Evolutionary conservation across 768 basidiomycete genomes (phyloP).

Genomic region (Lepiota brunneoincarnata): DNA sequence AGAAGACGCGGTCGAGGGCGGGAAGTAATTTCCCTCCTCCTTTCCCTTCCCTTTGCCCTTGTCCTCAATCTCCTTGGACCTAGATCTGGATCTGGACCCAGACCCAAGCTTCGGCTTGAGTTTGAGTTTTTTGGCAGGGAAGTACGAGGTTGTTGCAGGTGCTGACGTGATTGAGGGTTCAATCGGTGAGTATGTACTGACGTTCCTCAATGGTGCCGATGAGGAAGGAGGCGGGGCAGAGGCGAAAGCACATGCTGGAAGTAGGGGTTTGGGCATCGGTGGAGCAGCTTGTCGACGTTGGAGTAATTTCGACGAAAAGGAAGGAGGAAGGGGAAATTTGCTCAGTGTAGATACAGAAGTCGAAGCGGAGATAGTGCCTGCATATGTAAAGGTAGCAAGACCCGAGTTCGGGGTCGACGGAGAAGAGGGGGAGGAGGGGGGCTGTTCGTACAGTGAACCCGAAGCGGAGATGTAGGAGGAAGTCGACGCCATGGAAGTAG

Average conservation of each 20-base stretch:
- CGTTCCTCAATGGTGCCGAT: too few species aligned
- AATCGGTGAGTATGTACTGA: neutral
- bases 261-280: slow-evolving; percentile 2
- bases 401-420: neutral
- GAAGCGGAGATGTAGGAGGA: neutral
- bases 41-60: neutral
- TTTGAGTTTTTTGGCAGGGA: neutral
- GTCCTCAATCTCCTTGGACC: neutral
- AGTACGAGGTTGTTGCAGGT: neutral
- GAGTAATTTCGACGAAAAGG: slow-evolving; percentile 2
- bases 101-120: too few species aligned
- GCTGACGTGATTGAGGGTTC: neutral
- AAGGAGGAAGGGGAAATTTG: slow-evolving; percentile 10
- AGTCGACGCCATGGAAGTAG: neutral
- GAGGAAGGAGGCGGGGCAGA: neutral
- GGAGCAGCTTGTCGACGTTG: slow-evolving; percentile 6
- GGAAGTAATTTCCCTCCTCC: neutral
- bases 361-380: neutral
- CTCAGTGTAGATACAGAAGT: slow-evolving; percentile 6
- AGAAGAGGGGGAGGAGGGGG: neutral
- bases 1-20: slow-evolving; percentile 1
- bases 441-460: neutral
- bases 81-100: too few species aligned
- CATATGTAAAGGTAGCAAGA: neutral
- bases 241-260: neutral